A percentile compares a stretch with the other conserved stretches of the same genome.
Conservation (phyloP, 23 red algal species). For the Pyropia haitanensis region DNA sequence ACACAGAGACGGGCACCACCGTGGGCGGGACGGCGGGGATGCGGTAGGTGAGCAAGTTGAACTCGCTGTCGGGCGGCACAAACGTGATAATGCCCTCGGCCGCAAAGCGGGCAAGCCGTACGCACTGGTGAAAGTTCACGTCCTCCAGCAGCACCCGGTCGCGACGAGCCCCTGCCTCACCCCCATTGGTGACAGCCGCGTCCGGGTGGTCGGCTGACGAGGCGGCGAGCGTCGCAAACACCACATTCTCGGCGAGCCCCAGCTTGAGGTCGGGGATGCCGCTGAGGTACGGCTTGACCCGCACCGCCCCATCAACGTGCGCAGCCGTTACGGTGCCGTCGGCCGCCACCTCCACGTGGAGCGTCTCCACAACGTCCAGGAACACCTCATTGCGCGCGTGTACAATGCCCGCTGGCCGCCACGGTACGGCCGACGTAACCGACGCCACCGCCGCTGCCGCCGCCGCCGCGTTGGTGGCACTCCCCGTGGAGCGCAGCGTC, state of each 20-base stretch:
- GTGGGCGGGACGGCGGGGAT: slow-evolving; percentile 57
- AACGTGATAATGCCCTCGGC: slow-evolving; percentile 83
- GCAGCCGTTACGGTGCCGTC: slow-evolving; percentile 65
- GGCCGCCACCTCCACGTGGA: slow-evolving; percentile 75
- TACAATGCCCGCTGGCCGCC: slow-evolving; percentile 86
- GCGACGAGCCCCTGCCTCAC: neutral
- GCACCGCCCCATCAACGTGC: slow-evolving; percentile 68
- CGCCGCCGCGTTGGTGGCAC: slow-evolving; percentile 21
- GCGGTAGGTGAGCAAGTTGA: slow-evolving; percentile 97
- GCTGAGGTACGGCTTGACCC: slow-evolving; percentile 86
- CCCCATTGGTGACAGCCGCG: neutral
- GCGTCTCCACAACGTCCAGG: slow-evolving; percentile 93
- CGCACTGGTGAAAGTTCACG: slow-evolving; percentile 99
- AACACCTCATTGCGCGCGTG: slow-evolving; percentile 96
- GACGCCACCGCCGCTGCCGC: slow-evolving; percentile 38
- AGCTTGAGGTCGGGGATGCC: slow-evolving; percentile 96
- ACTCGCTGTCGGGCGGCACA: slow-evolving; percentile 92
- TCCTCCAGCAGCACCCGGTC: slow-evolving; percentile 88
- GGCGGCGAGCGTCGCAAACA: slow-evolving; percentile 61
- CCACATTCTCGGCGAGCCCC: slow-evolving; percentile 84
- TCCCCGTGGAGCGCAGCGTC: neutral
- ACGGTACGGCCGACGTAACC: slow-evolving; percentile 86
- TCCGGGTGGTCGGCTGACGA: neutral
- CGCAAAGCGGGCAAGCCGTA: slow-evolving; percentile 81
- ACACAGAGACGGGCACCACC: slow-evolving; percentile 41